Evolutionary conservation across 2,329 filamentous ascomycete genomes (phyloP), one percentile per base, ranked within the genome.

Genomic region (Pseudohalonectria lignicola): DNA sequence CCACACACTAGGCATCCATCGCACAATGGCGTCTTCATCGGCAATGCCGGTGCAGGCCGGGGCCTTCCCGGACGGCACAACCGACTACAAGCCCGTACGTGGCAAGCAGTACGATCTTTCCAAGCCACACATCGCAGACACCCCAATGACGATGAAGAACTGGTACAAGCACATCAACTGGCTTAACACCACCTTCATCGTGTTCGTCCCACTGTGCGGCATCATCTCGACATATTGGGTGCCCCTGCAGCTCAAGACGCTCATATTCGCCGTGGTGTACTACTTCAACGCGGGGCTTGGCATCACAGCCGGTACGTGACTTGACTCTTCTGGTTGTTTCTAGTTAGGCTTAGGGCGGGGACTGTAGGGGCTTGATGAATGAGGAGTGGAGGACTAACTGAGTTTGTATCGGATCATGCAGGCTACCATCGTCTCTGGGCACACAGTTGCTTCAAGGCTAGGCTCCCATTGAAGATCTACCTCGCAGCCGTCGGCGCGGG

Each of bases 131-230:
- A 92, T 94, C 62, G 78, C 85, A 47, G 86, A 93, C 47, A 75
- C 76, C 45, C 82, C 83, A 41, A 80, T 93, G 50, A 94, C 85
- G 43, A 72, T 69, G 61, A 66, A 70, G 53, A 94, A 94, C 68
- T 92, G 85, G 84, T 79, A 87, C 65, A 82, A 88, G 66, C 87
- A 94, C 57, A 74, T 94, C 68, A 87, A 94, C 72, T 94, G 87
- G 86, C 72, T 94, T 48, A 94, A 94, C 61, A 79, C 85, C 45
- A 73, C 70, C 45, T 74, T 94, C 57, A 90, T 94, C 57, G 61
- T 93, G 47, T 69, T 82, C 48, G 72, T 94, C 33, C 87, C 88
- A 31, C 44, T 88, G 34, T 67, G 74, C 41, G 87, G 87, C 45
- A 73, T 82, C 54, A 61, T 92, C 49, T 72, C 76, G 39, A 72